Evolutionary conservation across 2,329 filamentous ascomycete species (phyloP).

Genomic region (Paraphoma sp.): DNA sequence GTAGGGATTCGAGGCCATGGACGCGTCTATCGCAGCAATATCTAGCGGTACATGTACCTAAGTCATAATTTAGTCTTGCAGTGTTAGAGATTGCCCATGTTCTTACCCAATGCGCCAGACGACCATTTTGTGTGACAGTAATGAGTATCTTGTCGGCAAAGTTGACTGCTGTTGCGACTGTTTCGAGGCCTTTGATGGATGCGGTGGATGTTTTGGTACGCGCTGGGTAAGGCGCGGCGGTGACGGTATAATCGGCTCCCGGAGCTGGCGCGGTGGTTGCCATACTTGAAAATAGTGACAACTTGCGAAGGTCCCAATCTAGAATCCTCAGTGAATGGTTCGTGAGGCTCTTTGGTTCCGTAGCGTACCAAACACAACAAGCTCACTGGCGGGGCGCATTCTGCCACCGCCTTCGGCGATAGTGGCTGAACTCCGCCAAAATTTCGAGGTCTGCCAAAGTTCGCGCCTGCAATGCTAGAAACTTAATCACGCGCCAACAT

Average conservation of each 20-base stretch:
- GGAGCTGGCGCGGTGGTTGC: not conserved
- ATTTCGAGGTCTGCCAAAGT: slow-evolving; percentile 30
- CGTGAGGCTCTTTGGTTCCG: not conserved
- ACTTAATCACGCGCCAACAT: slow-evolving; percentile 20
- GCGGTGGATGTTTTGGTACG: slow-evolving; percentile 63
- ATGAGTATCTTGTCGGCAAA: slow-evolving; percentile 93
- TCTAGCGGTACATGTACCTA: slow-evolving; percentile 81
- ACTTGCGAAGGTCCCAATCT: not conserved
- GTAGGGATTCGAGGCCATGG: slow-evolving; percentile 54
- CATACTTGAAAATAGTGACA: not conserved
- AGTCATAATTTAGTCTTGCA: slow-evolving; percentile 4
- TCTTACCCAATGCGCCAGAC: slow-evolving; percentile 88
- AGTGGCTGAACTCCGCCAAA: slow-evolving; percentile 40
- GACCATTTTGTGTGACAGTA: slow-evolving; percentile 84
- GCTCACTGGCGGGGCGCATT: slow-evolving; percentile 17
- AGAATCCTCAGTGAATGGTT: not conserved
- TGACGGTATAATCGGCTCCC: slow-evolving; percentile 28
- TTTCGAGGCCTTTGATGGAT: slow-evolving; percentile 70
- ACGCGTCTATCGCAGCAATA: slow-evolving; percentile 70
- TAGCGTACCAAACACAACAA: not conserved
- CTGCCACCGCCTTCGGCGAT: slow-evolving; percentile 29
- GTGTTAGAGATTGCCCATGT: too few species aligned
- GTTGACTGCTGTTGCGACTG: slow-evolving; percentile 73
- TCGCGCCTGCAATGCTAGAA: slow-evolving; percentile 7
- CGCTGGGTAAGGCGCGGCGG: slow-evolving; percentile 69